Evolutionary conservation across 2,329 filamentous ascomycete genomes (phyloP).

Genomic region (Cytospora paraplurivora): DNA sequence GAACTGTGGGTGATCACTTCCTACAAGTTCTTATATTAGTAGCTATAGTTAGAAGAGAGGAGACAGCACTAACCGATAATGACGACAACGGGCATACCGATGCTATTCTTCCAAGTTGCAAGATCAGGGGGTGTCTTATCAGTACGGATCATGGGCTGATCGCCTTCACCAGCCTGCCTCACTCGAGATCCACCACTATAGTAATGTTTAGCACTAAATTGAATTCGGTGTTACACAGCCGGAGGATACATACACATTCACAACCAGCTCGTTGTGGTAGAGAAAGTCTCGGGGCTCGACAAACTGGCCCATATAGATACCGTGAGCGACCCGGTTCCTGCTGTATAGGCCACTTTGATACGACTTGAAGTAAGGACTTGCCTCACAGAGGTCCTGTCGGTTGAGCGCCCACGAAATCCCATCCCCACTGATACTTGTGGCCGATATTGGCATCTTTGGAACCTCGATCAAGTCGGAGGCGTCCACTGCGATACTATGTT

Average conservation of each 20-base stretch:
- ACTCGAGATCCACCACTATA: conserved; percentile 56
- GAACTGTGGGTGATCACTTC: conserved; percentile 49
- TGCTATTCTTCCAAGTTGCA: neutral
- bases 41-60: neutral
- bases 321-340: conserved; percentile 50
- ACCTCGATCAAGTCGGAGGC: neutral
- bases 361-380: conserved; percentile 62
- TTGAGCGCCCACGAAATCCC: conserved; percentile 55
- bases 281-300: conserved; percentile 59
- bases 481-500: too few relatives aligned
- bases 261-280: conserved; percentile 63
- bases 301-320: conserved; percentile 61
- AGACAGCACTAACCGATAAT: conserved; percentile 50
- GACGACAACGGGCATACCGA: conserved; percentile 52
- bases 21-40: conserved; percentile 37
- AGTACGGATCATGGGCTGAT: neutral
- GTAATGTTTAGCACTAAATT: neutral
- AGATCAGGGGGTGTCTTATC: neutral
- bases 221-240: neutral
- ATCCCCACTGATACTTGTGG: neutral
- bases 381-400: conserved; percentile 64
- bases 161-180: neutral
- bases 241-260: conserved; percentile 54
- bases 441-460: neutral
- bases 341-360: conserved; percentile 63